Percentiles rank a stretch among this genome's conserved stretches.
Conservation (phyloP, 371 early-diverging fungal genomes). For the Mucor saturninus region DNA sequence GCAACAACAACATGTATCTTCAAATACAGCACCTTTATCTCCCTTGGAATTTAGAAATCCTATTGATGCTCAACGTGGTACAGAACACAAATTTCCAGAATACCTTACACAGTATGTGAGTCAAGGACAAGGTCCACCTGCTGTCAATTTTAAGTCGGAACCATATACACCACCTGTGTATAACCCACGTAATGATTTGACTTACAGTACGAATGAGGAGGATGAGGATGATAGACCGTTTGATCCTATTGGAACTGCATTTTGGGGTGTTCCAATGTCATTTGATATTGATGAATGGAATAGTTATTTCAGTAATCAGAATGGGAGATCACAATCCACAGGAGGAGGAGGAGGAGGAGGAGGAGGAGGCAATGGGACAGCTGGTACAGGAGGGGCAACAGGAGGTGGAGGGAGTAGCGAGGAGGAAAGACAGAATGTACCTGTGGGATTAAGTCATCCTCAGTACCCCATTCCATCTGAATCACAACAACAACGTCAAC, state of each 20-base stretch:
- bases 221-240: conserved; percentile 18
- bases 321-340: neutral
- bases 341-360: neutral
- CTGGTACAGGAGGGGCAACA: conserved; percentile 1
- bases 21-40: neutral
- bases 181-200: too few relatives aligned
- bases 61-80: conserved; percentile 24
- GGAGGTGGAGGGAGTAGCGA: neutral
- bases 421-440: too few relatives aligned
- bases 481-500: conserved; percentile 1
- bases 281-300: conserved; percentile 40
- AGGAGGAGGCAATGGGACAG: conserved; percentile 1
- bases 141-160: neutral
- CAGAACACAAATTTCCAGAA: conserved; percentile 25
- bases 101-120: conserved; percentile 25
- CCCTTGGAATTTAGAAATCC: conserved; percentile 21
- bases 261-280: conserved; percentile 36
- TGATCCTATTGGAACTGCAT: conserved; percentile 32
- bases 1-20: too few relatives aligned
- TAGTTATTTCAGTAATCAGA: conserved; percentile 32
- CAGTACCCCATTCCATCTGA: neutral
- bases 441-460: too few relatives aligned
- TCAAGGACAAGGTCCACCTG: conserved; percentile 1
- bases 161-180: neutral
- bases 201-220: neutral